phyloP scores from a whole-genome alignment of 2,329 filamentous ascomycete species.

The Aspergillus versicolor region DNA sequence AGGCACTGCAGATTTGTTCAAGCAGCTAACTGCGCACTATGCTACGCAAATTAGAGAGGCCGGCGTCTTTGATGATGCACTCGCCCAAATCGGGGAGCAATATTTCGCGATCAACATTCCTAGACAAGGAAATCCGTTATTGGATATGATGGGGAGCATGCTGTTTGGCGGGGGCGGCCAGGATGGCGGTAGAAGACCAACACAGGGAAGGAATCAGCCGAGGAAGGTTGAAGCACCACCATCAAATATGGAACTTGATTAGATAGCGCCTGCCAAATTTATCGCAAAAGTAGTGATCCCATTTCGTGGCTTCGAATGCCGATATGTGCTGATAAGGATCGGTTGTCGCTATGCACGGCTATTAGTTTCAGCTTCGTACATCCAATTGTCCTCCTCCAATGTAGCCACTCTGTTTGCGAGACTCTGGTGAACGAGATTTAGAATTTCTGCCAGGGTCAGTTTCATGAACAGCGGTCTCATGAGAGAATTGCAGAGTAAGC shows the following conservation, averaged over 20 bases:
- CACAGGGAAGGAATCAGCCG: slow-evolving; percentile 33
- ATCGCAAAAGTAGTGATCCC: background rate
- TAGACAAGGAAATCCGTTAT: slow-evolving; percentile 83
- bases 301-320: background rate
- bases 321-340: slow-evolving; percentile 13
- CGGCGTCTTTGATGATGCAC: slow-evolving; percentile 73
- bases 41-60: slow-evolving; percentile 73
- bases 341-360: slow-evolving; percentile 42
- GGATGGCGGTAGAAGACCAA: slow-evolving; percentile 34
- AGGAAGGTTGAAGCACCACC: slow-evolving; percentile 50
- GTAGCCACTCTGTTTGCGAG: slow-evolving; percentile 70
- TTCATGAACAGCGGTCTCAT: background rate
- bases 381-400: slow-evolving; percentile 83
- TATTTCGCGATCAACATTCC: slow-evolving; percentile 93
- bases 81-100: slow-evolving; percentile 90
- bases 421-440: slow-evolving; percentile 68
- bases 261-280: slow-evolving; percentile 15
- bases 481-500: background rate
- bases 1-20: slow-evolving; percentile 73
- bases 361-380: slow-evolving; percentile 73
- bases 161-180: slow-evolving; percentile 73
- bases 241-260: slow-evolving; percentile 47
- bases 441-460: slow-evolving; percentile 55
- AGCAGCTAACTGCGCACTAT: slow-evolving; percentile 80
- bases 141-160: slow-evolving; percentile 98